phyloP scores from a whole-genome alignment of 2,329 filamentous ascomycete species.

The Drechslerella dactyloides region DNA sequence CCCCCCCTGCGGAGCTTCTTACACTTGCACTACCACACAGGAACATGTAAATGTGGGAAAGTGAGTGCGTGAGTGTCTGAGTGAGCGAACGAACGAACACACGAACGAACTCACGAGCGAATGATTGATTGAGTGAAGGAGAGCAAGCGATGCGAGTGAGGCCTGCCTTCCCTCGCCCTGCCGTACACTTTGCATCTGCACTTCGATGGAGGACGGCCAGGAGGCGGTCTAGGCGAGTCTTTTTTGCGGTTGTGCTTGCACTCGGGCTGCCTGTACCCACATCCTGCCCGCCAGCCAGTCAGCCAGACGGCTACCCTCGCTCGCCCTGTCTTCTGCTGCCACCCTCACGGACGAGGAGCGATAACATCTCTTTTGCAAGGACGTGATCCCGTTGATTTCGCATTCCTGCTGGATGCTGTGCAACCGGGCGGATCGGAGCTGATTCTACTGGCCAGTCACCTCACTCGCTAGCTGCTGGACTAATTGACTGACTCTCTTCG shows the following conservation, averaged over 20 bases:
- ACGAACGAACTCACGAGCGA: no score
- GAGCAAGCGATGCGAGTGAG: background rate
- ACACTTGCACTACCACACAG: background rate
- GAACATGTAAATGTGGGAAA: background rate
- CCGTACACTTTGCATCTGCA: background rate
- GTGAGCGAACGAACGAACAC: no score
- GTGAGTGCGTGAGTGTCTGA: no score
- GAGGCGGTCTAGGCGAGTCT: conserved; percentile 45
- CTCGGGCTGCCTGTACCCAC: no score
- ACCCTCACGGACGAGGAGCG: no score
- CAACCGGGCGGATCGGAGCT: background rate
- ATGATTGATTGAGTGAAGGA: background rate
- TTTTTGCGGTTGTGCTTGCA: conserved; percentile 15
- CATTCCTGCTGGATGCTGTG: background rate
- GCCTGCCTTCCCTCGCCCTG: background rate
- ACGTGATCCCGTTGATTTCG: no score
- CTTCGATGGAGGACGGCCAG: background rate
- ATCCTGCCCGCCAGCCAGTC: no score
- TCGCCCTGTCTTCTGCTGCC: no score
- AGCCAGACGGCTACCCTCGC: no score
- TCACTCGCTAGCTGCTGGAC: background rate
- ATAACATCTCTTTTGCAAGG: no score
- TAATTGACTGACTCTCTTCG: background rate
- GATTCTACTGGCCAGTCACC: background rate
- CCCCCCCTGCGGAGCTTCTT: background rate